Percentiles rank a stretch among this genome's conserved stretches.
Conservation (phyloP, 1,139 yeast species). For the Suhomyces bokatorum region DNA sequence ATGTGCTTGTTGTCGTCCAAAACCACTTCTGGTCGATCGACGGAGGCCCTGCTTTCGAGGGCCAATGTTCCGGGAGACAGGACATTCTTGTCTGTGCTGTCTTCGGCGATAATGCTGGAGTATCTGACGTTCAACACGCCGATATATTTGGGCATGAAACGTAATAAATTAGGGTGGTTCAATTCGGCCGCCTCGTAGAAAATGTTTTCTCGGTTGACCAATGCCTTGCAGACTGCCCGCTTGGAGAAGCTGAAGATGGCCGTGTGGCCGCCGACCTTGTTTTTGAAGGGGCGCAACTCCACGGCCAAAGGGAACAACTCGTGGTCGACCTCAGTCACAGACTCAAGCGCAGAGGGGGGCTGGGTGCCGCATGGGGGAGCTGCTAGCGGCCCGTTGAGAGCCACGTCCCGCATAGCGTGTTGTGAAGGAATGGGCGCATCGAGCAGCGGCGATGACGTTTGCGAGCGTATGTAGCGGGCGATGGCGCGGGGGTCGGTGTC, state of each 20-base stretch:
- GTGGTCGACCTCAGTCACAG: background rate
- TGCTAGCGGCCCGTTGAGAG: background rate
- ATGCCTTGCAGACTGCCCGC: constrained; percentile 92
- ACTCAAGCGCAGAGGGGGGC: background rate
- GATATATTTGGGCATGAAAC: constrained; percentile 89
- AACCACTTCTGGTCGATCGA: constrained; percentile 72
- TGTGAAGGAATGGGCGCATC: background rate
- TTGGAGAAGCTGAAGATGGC: constrained; percentile 91
- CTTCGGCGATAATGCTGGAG: constrained; percentile 47
- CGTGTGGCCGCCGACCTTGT: constrained; percentile 97
- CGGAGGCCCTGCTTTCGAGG: constrained; percentile 10
- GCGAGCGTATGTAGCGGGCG: constrained; percentile 7
- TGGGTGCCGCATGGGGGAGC: background rate
- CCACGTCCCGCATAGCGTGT: background rate
- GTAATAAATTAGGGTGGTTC: constrained; percentile 70
- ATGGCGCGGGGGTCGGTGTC: constrained; percentile 6
- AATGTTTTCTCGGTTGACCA: constrained; percentile 82
- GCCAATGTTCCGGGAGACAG: constrained; percentile 1
- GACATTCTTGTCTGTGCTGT: constrained; percentile 15
- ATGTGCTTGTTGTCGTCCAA: constrained; percentile 88
- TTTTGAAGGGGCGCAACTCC: constrained; percentile 82
- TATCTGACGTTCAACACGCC: constrained; percentile 93
- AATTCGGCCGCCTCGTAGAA: constrained; percentile 90
- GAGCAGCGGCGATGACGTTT: constrained; percentile 7
- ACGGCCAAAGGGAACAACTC: constrained; percentile 67